A percentile compares a stretch with the other conserved stretches of the same genome.
Evolutionary conservation across 2,329 filamentous ascomycete genomes (phyloP).

Genomic region (Talaromyces verruculosus): DNA sequence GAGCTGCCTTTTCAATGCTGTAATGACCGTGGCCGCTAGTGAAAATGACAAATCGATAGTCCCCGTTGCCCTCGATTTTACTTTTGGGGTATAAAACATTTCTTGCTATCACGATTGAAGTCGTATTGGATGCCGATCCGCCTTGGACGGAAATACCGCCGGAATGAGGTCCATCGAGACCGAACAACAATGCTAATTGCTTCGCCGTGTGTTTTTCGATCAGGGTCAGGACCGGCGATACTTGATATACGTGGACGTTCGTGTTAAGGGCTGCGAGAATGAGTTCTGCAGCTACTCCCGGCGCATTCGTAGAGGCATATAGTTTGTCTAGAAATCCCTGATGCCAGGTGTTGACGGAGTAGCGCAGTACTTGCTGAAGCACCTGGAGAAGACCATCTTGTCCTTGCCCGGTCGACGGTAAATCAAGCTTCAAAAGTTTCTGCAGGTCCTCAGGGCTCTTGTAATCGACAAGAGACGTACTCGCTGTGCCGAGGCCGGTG

Average conservation of each 20-base stretch:
- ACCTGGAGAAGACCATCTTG: constrained; percentile 73
- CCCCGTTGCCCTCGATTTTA: constrained; percentile 69
- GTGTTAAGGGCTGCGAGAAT: constrained; percentile 86
- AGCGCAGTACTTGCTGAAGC: constrained; percentile 69
- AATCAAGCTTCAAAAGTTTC: constrained; percentile 51
- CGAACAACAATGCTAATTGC: constrained; percentile 73
- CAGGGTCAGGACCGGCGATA: constrained; percentile 82
- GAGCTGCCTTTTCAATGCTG: constrained; percentile 90
- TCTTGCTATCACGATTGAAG: constrained; percentile 80
- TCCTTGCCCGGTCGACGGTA: constrained; percentile 60
- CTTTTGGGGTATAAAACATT: constrained; percentile 80
- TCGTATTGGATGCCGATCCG: constrained; percentile 80
- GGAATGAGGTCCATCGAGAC: constrained; percentile 65
- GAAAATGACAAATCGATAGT: constrained; percentile 72
- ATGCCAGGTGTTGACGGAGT: constrained; percentile 98
- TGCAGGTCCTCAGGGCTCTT: constrained; percentile 61
- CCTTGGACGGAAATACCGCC: constrained; percentile 77
- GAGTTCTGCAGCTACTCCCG: constrained; percentile 81
- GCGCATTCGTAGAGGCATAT: constrained; percentile 85
- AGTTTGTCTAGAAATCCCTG: constrained; percentile 96
- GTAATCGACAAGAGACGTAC: constrained; percentile 64
- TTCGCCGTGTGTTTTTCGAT: constrained; percentile 81
- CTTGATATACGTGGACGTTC: constrained; percentile 91
- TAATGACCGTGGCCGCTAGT: constrained; percentile 91
- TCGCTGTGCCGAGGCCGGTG: constrained; percentile 57